These are phyloP conservation scores for Cornus kousa DNA, from an alignment of 148 eudicot species.

Conservation along the genomic window DNA sequence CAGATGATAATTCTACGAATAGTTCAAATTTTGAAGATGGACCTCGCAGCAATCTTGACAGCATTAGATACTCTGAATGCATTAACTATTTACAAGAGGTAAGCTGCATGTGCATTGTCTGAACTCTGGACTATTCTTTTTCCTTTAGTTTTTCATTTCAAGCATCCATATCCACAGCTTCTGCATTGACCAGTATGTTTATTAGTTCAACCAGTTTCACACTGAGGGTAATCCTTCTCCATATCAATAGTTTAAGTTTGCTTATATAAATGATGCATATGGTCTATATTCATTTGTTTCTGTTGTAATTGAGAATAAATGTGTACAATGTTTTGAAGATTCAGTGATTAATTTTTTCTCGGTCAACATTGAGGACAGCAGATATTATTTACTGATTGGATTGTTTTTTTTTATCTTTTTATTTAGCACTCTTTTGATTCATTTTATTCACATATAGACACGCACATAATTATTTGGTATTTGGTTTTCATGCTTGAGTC, in stretches of 20 bases:
- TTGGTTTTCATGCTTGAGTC: background rate
- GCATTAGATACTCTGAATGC: constrained; percentile 80
- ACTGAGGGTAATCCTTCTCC: background rate
- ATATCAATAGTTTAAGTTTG: constrained; percentile 1
- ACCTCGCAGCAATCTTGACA: constrained; percentile 94
- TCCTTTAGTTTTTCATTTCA: background rate
- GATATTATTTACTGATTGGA: background rate
- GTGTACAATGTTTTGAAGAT: background rate
- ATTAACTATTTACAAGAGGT: constrained; percentile 90
- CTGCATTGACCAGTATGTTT: too few species aligned
- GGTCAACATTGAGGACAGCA: background rate
- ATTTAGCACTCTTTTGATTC: background rate
- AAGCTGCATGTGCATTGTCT: constrained; percentile 24
- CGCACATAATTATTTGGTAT: background rate
- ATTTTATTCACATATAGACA: background rate
- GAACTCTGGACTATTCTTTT: background rate
- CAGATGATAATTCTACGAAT: constrained; percentile 47
- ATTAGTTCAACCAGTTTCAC: background rate
- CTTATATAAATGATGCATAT: background rate
- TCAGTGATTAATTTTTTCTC: background rate
- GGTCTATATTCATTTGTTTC: background rate
- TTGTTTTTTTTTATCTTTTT: background rate
- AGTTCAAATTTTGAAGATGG: constrained; percentile 65
- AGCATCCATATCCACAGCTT: background rate
- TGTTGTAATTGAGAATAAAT: background rate